These are phyloP conservation scores for Annulohypoxylon moriforme DNA, from an alignment of 495 filamentous ascomycete genomes.

Conservation along the genomic window DNA sequence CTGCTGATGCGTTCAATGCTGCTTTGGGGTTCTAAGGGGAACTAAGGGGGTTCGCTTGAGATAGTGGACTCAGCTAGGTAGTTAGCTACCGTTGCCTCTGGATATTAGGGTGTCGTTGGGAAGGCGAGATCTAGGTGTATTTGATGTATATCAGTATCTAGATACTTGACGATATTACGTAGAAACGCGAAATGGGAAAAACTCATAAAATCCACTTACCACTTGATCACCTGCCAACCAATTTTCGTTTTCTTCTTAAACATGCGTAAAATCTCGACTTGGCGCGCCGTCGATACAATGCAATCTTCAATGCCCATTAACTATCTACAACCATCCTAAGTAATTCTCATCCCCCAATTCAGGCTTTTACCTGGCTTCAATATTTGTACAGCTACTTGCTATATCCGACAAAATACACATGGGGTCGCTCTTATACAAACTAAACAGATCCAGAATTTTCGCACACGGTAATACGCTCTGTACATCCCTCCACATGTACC, in stretches of 20 bases:
- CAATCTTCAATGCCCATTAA: background rate
- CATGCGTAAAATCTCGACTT: no score
- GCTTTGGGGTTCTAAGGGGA: background rate
- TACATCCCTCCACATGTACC: background rate
- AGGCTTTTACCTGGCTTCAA: background rate
- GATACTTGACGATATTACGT: background rate
- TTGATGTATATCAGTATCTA: background rate
- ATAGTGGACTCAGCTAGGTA: background rate
- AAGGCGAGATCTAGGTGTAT: background rate
- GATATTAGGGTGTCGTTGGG: background rate
- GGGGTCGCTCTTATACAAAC: constrained; percentile 3
- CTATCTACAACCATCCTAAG: background rate
- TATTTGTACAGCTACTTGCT: background rate
- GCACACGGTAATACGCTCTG: background rate
- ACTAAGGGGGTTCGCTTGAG: constrained; percentile 4
- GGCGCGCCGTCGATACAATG: background rate
- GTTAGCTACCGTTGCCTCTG: background rate
- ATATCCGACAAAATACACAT: background rate
- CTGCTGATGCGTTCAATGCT: background rate
- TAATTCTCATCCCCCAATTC: background rate
- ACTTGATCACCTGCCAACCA: background rate
- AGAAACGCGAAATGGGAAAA: background rate
- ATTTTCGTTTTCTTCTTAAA: no score
- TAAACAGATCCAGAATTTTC: background rate
- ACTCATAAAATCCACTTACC: background rate